Conservation (phyloP, 768 basidiomycete species). For the Floccularia luteovirens region DNA sequence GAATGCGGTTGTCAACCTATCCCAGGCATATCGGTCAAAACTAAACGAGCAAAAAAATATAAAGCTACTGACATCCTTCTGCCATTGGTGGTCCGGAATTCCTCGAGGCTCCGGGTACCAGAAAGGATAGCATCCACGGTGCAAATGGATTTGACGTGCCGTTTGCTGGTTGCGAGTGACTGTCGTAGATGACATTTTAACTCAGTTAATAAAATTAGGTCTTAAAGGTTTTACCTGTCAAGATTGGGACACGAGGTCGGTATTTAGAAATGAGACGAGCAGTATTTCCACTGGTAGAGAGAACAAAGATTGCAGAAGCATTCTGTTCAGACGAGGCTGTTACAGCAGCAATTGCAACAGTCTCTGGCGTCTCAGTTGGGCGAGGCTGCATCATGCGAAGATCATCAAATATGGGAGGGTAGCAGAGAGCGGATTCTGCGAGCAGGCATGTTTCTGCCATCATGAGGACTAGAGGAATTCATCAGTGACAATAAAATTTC, state of each 20-base stretch:
- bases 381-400: conserved; percentile 70
- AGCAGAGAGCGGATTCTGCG: conserved; percentile 93
- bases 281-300: conserved; percentile 95
- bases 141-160: conserved; percentile 92
- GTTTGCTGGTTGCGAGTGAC: conserved; percentile 97
- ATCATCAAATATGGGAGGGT: conserved; percentile 90
- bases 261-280: conserved; percentile 96
- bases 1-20: conserved; percentile 84
- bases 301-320: conserved; percentile 90
- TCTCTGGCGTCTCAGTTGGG: conserved; percentile 93
- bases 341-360: conserved; percentile 92
- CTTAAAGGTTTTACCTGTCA: conserved; percentile 55
- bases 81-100: conserved; percentile 86
- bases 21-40: background rate
- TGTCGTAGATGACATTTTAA: conserved; percentile 23
- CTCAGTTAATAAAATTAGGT: background rate
- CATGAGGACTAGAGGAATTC: conserved; percentile 71
- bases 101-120: conserved; percentile 95
- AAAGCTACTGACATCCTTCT: conserved; percentile 72
- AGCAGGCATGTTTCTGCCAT: conserved; percentile 99
- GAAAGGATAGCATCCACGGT: conserved; percentile 96
- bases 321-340: conserved; percentile 93
- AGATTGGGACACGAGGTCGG: conserved; percentile 87
- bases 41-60: conserved; percentile 7
- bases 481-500: conserved; percentile 4